A percentile compares a stretch with the other conserved stretches of the same genome.
phyloP scores from a whole-genome alignment of 179 eudicot genomes.

The Heliamphora pulchella region DNA sequence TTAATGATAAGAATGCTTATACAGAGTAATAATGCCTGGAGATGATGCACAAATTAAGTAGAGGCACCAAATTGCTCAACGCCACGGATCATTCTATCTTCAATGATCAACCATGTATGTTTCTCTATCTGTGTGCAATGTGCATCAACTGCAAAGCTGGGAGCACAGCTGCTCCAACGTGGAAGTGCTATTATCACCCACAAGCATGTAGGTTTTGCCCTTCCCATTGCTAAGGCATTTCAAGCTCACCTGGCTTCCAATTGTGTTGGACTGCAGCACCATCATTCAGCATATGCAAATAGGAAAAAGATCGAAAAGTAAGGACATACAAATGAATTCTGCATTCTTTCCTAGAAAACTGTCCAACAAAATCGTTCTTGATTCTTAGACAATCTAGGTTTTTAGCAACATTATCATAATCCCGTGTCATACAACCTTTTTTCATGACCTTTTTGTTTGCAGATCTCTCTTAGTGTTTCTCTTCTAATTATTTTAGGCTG shows the following conservation, averaged over 20 bases:
- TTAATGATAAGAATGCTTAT: background rate
- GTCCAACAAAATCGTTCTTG: background rate
- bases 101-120: background rate
- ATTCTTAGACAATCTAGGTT: background rate
- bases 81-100: no score
- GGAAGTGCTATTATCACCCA: slow-evolving; percentile 17
- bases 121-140: background rate
- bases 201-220: slow-evolving; percentile 27
- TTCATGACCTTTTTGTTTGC: background rate
- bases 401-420: background rate
- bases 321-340: background rate
- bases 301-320: background rate
- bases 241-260: slow-evolving; percentile 27
- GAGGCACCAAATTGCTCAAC: background rate
- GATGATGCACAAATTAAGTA: background rate
- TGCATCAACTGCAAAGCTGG: slow-evolving; percentile 41
- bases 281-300: background rate
- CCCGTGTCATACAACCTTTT: background rate
- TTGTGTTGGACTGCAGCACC: slow-evolving; percentile 36
- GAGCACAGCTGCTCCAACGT: slow-evolving; percentile 41
- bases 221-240: slow-evolving; percentile 50
- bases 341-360: no score
- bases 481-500: no score
- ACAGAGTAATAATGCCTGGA: background rate
- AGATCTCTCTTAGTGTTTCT: background rate